Conservation (phyloP, 345 rosid genomes). For the Garcia nutans region DNA sequence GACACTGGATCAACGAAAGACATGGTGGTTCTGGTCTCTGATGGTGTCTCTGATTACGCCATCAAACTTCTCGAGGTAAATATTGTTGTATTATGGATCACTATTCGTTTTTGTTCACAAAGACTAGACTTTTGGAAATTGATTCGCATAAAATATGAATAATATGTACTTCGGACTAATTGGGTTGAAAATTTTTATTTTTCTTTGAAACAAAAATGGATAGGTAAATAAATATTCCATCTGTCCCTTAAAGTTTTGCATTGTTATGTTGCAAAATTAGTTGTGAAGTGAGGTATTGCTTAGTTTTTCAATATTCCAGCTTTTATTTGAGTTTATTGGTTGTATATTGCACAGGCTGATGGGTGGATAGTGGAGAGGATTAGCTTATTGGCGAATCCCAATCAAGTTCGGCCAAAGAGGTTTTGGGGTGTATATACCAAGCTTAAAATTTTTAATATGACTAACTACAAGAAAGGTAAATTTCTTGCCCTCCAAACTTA, state of each 20-base stretch:
- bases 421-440: conserved; percentile 99
- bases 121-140: neutral
- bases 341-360: conserved; percentile 60
- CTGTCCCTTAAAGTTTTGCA: neutral
- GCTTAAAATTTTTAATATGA: conserved; percentile 89
- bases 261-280: neutral
- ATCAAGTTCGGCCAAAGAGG: conserved; percentile 80
- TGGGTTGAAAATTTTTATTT: neutral
- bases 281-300: neutral
- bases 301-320: neutral
- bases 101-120: neutral
- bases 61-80: conserved; percentile 60
- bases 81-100: neutral
- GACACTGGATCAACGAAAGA: conserved; percentile 76
- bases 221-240: neutral
- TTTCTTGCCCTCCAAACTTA: neutral
- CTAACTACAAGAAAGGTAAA: conserved; percentile 77
- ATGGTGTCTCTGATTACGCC: conserved; percentile 81
- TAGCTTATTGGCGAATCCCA: conserved; percentile 79
- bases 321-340: neutral
- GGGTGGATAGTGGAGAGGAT: conserved; percentile 95
- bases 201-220: neutral
- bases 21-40: conserved; percentile 88
- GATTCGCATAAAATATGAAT: neutral
- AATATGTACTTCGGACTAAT: no score